These are phyloP conservation scores for Hyaloperonospora arabidopsidis DNA, from an alignment of 352 stramenopile genomes.

Conservation along the genomic window DNA sequence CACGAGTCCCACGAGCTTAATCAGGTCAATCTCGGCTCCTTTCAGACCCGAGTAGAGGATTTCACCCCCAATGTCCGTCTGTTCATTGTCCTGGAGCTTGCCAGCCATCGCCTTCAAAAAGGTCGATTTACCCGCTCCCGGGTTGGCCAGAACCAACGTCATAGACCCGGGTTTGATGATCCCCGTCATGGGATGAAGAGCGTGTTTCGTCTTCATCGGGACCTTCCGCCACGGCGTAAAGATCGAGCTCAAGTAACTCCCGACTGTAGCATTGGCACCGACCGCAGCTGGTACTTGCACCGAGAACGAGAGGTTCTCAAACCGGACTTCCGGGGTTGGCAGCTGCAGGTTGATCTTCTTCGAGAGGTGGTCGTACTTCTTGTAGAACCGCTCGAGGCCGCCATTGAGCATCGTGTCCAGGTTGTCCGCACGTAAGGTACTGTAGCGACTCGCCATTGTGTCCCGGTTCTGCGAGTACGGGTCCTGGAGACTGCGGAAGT, in stretches of 20 bases:
- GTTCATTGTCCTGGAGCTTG: slow-evolving; percentile 41
- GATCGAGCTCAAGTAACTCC: slow-evolving; percentile 11
- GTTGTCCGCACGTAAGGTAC: slow-evolving; percentile 50
- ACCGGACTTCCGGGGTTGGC: slow-evolving; percentile 47
- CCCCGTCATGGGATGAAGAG: slow-evolving; percentile 58
- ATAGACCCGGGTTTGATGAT: slow-evolving; percentile 52
- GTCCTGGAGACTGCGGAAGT: slow-evolving; percentile 70
- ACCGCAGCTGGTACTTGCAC: slow-evolving; percentile 42
- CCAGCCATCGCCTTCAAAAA: slow-evolving; percentile 60
- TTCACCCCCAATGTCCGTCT: slow-evolving; percentile 28
- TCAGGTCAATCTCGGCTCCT: slow-evolving; percentile 40
- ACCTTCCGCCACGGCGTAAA: slow-evolving; percentile 46
- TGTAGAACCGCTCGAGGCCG: slow-evolving; percentile 71
- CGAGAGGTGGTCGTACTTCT: slow-evolving; percentile 72
- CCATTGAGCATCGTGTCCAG: slow-evolving; percentile 59
- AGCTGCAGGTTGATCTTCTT: slow-evolving; percentile 49
- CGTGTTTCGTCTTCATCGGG: slow-evolving; percentile 30
- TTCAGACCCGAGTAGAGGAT: slow-evolving; percentile 43
- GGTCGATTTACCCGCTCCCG: slow-evolving; percentile 48
- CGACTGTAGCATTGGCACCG: slow-evolving; percentile 17
- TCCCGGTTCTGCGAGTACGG: slow-evolving; percentile 45
- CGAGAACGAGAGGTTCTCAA: slow-evolving; percentile 68
- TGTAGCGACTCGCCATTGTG: slow-evolving; percentile 27
- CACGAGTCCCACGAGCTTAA: slow-evolving; percentile 59
- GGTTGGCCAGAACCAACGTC: slow-evolving; percentile 40